Evolutionary conservation across 805 yeast genomes (phyloP).

Genomic region (Candida ovalis): DNA sequence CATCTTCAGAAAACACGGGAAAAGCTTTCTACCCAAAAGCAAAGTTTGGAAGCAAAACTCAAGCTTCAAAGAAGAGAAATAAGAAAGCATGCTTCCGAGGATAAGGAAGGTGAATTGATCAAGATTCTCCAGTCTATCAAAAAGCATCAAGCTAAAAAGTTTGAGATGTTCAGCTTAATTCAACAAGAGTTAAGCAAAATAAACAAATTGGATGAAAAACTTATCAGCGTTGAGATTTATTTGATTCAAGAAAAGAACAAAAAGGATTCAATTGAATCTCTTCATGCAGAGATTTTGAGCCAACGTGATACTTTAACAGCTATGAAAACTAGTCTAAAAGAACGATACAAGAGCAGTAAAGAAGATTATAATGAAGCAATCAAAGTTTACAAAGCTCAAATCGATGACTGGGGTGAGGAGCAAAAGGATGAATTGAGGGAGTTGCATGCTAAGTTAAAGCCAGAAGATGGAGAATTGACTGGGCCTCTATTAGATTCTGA

Average conservation of each 20-base stretch:
- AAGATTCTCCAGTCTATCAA: not conserved
- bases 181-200: conserved; percentile 19
- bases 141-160: conserved; percentile 2
- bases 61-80: conserved; percentile 7
- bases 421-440: conserved; percentile 39
- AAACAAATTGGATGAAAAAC: conserved; percentile 25
- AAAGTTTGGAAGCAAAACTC: not conserved
- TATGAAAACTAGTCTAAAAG: conserved; percentile 12
- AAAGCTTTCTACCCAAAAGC: not conserved
- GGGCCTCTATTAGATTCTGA: conserved; percentile 35
- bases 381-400: conserved; percentile 33
- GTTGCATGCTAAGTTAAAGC: conserved; percentile 31
- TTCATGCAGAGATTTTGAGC: conserved; percentile 27
- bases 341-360: conserved; percentile 16
- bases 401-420: conserved; percentile 35
- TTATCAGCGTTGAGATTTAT: conserved; percentile 18
- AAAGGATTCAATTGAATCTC: conserved; percentile 18
- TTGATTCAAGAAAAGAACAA: conserved; percentile 39
- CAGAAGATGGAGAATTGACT: conserved; percentile 30
- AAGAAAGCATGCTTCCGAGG: conserved; percentile 11
- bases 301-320: conserved; percentile 25
- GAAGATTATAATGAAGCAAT: conserved; percentile 17
- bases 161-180: conserved; percentile 7
- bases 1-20: conserved; percentile 1
- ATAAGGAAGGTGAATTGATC: conserved; percentile 7